These are phyloP conservation scores for Wickerhamiella shivajii DNA, from an alignment of 805 yeast species.

Conservation along the genomic window DNA sequence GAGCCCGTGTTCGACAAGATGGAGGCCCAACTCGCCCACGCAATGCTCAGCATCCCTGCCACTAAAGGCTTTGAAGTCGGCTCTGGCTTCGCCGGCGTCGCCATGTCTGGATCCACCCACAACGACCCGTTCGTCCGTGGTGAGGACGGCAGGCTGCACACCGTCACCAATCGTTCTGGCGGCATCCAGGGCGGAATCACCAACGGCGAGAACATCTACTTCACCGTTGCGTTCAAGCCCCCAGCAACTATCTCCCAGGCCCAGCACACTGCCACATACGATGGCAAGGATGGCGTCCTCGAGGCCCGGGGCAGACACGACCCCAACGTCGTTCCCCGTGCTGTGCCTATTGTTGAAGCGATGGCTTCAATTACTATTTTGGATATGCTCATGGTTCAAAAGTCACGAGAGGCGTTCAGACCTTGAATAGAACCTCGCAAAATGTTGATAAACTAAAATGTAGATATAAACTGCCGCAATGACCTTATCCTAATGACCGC, in stretches of 20 bases:
- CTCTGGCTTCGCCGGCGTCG: constrained; percentile 84
- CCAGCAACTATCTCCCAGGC: constrained; percentile 95
- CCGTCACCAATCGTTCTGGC: constrained; percentile 83
- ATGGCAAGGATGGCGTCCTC: constrained; percentile 72
- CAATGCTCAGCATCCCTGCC: constrained; percentile 95
- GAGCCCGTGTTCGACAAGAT: constrained; percentile 96
- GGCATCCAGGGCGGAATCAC: constrained; percentile 98
- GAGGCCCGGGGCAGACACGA: constrained; percentile 98
- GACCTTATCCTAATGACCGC: no score
- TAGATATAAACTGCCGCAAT: no score
- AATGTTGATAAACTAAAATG: no score
- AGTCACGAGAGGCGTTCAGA: constrained; percentile 18
- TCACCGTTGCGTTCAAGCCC: constrained; percentile 92
- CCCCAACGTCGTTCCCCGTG: constrained; percentile 96
- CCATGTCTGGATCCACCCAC: constrained; percentile 84
- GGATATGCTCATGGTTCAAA: constrained; percentile 73
- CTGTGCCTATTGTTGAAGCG: constrained; percentile 95
- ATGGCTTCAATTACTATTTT: constrained; percentile 93
- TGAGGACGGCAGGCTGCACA: constrained; percentile 53
- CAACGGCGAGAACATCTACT: constrained; percentile 90
- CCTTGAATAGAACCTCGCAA: not conserved
- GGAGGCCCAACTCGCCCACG: constrained; percentile 92
- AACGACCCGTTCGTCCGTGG: constrained; percentile 71
- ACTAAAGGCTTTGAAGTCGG: constrained; percentile 98
- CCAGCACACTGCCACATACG: constrained; percentile 77